Evolutionary conservation across 73 alveolate species (phyloP).

Genomic region (Loxodes magnus): DNA sequence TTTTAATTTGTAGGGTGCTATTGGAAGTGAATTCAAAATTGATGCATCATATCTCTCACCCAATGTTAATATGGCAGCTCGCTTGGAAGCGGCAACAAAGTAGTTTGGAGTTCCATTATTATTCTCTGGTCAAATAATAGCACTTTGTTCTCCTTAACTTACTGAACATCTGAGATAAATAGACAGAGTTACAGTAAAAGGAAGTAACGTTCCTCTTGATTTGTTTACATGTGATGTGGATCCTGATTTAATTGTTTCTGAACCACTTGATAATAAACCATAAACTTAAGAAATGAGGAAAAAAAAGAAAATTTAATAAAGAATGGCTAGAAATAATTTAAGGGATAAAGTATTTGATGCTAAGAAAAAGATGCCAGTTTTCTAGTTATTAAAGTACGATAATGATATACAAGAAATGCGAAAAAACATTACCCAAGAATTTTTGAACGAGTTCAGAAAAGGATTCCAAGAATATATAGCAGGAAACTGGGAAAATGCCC

Average conservation of each 20-base stretch:
- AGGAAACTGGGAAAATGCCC: slow-evolving; percentile 82
- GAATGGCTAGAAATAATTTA: slow-evolving; percentile 22
- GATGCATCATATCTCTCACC: slow-evolving; percentile 94
- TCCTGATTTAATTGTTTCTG: too few relatives aligned
- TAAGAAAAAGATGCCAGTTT: slow-evolving; percentile 13
- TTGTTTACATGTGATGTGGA: slow-evolving; percentile 1
- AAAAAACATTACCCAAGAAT: slow-evolving; percentile 52
- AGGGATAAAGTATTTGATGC: slow-evolving; percentile 16
- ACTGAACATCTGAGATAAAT: slow-evolving; percentile 30
- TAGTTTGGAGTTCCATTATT: slow-evolving; percentile 52
- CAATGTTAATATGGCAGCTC: slow-evolving; percentile 87
- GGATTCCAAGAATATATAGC: slow-evolving; percentile 65
- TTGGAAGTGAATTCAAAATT: slow-evolving; percentile 76
- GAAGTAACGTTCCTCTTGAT: slow-evolving; percentile 47
- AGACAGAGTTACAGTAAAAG: slow-evolving; percentile 62
- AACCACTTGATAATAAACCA: slow-evolving; percentile 10
- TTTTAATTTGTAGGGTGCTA: too few relatives aligned
- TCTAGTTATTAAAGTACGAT: slow-evolving; percentile 32
- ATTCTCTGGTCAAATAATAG: slow-evolving; percentile 31
- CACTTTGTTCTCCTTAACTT: slow-evolving; percentile 21
- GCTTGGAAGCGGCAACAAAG: slow-evolving; percentile 89
- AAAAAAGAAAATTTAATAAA: slow-evolving; percentile 23
- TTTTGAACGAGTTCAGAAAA: slow-evolving; percentile 34
- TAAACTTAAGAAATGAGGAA: slow-evolving; percentile 14
- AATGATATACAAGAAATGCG: slow-evolving; percentile 62